Evolutionary conservation across 2,329 filamentous ascomycete genomes (phyloP).

Genomic region (Claviceps arundinis): DNA sequence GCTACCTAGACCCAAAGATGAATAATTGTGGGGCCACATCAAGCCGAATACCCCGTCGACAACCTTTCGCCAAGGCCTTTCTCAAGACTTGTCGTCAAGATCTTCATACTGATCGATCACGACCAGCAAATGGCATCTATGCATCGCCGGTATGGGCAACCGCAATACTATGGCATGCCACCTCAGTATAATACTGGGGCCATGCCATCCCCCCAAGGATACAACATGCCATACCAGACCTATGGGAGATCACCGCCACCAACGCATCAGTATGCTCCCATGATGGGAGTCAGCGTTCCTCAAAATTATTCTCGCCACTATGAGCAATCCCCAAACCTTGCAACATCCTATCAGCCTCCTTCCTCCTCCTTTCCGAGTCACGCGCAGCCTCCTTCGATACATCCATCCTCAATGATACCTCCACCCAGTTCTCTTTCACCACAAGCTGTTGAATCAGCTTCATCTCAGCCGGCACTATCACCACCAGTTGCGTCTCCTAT

Average conservation of each 20-base stretch:
- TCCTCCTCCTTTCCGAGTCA: conserved; percentile 27
- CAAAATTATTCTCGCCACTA: conserved; percentile 35
- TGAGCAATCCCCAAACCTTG: conserved; percentile 39
- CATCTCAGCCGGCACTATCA: conserved; percentile 7
- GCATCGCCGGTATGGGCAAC: conserved; percentile 35
- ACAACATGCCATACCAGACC: conserved; percentile 32
- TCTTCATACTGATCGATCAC: conserved; percentile 15
- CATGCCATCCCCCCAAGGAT: conserved; percentile 29
- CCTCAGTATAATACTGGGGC: conserved; percentile 43
- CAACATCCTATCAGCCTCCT: conserved; percentile 44
- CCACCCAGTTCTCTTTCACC: conserved; percentile 35
- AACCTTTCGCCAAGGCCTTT: background rate
- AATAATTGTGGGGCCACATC: background rate
- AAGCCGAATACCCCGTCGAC: background rate
- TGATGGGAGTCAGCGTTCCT: conserved; percentile 32
- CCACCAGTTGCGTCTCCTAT: conserved; percentile 2
- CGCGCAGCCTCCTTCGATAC: conserved; percentile 39
- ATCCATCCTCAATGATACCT: conserved; percentile 29
- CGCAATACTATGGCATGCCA: conserved; percentile 39
- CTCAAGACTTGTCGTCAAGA: background rate
- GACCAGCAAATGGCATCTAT: conserved; percentile 27
- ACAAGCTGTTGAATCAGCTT: conserved; percentile 20
- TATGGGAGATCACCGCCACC: conserved; percentile 36
- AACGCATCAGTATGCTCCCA: conserved; percentile 42
- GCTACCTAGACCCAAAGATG: background rate